Evolutionary conservation across 2,329 filamentous ascomycete genomes (phyloP), one percentile per base, ranked within the genome.

Genomic region (Penicillium janthinellum): DNA sequence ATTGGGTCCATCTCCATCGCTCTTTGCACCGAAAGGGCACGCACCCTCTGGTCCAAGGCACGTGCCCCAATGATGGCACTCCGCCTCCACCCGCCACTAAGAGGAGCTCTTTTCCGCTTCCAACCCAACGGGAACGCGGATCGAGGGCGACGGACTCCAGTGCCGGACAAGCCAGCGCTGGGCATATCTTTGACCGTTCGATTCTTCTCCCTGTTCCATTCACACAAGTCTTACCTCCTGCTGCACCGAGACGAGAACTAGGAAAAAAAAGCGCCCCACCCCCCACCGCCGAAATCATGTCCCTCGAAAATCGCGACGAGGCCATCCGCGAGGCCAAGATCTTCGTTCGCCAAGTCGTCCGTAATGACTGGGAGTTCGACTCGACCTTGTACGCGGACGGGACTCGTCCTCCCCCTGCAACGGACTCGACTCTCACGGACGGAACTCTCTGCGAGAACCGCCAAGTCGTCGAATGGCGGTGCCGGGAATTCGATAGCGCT

Each of bases 311-410:
- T 53, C 76, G 76, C 63, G 77, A 78, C 53, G 67, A 70, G 4
- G 76, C 77, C 38, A 72, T 77, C 50, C 75, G 74, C 57, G 73
- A 77, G 31, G 77, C 77, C 31, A 81, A 78, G 62, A 65, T 69
- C 28, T 74, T 78, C 52, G 68, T 80, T 51, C 75, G 72, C 47
- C 70, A 75, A 20, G 70, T 77, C 17, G 71, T 79, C 25, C 75
- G 77, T 28, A 74, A 77, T 60, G 78, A 80, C 69, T 81, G 78
- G 78, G 65, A 68, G 42, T 79, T 73, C 56, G 68, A 75, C 7
- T 61, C 67, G 37, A 67, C 68, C 1, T 54, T 66, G 8, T 63
- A 64, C 48, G 41, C 65, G 5, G 65, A 67, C 25, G 59, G 62
- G 39, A 56, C 60, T 11, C 60, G 64, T 48, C 57, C 67, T 35